These are phyloP conservation scores for Cryptococcus amylolentus DNA, from an alignment of 1,284 basidiomycete genomes.

Conservation along the genomic window DNA sequence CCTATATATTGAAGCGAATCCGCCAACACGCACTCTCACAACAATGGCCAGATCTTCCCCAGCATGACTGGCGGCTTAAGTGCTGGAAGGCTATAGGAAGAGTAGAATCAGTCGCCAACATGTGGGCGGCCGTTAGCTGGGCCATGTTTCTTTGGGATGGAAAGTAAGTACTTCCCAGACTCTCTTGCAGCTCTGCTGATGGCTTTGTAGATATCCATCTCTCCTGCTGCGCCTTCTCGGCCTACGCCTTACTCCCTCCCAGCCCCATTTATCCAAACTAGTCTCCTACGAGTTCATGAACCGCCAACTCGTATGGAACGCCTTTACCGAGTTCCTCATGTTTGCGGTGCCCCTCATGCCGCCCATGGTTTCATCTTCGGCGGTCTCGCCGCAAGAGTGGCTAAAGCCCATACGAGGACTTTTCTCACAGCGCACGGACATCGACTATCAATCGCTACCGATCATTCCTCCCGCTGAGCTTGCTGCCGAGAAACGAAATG, in stretches of 20 bases:
- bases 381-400: slow-evolving; percentile 53
- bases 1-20: slow-evolving; percentile 72
- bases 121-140: slow-evolving; percentile 68
- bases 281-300: slow-evolving; percentile 99
- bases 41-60: slow-evolving; percentile 86
- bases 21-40: slow-evolving; percentile 71
- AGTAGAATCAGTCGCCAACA: slow-evolving; percentile 63
- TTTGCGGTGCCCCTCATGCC: slow-evolving; percentile 85
- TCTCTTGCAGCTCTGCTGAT: neutral
- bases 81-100: slow-evolving; percentile 70
- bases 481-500: neutral
- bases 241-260: slow-evolving; percentile 72
- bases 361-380: slow-evolving; percentile 55
- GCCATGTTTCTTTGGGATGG: slow-evolving; percentile 81
- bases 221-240: slow-evolving; percentile 76
- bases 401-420: slow-evolving; percentile 24
- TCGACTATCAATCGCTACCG: slow-evolving; percentile 29
- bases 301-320: slow-evolving; percentile 98
- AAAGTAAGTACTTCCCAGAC: slow-evolving; percentile 53
- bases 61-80: slow-evolving; percentile 67
- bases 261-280: slow-evolving; percentile 68
- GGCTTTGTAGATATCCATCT: slow-evolving; percentile 69
- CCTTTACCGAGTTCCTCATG: slow-evolving; percentile 94
- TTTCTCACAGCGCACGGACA: slow-evolving; percentile 22
- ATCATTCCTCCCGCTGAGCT: slow-evolving; percentile 4